These are phyloP conservation scores for Quambalaria eucalypti DNA, from an alignment of 1,284 basidiomycete species.

Conservation along the genomic window DNA sequence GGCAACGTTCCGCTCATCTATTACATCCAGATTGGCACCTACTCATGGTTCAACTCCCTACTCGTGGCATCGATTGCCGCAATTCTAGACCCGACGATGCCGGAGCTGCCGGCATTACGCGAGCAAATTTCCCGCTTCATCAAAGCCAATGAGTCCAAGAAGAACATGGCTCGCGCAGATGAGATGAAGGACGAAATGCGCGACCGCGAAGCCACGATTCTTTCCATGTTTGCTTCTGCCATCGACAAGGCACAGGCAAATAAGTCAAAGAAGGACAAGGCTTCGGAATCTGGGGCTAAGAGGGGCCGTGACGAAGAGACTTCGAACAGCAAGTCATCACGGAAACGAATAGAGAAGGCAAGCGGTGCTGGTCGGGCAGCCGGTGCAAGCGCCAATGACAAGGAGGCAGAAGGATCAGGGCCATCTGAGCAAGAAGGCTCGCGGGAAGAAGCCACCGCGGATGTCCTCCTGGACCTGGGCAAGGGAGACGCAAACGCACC, in stretches of 20 bases:
- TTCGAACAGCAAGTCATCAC: neutral
- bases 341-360: neutral
- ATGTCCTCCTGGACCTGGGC: slow-evolving; percentile 11
- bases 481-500: too few species aligned
- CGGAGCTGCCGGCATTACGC: slow-evolving; percentile 21
- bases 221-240: slow-evolving; percentile 23
- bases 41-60: slow-evolving; percentile 35
- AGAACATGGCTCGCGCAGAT: slow-evolving; percentile 6
- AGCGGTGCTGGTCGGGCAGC: neutral
- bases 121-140: slow-evolving; percentile 21
- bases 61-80: slow-evolving; percentile 31
- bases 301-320: neutral
- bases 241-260: slow-evolving; percentile 25
- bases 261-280: neutral
- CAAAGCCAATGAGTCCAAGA: slow-evolving; percentile 5
- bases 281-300: neutral
- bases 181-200: slow-evolving; percentile 27
- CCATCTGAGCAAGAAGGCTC: neutral
- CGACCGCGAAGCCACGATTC: slow-evolving; percentile 27
- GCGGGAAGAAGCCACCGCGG: neutral
- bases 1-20: slow-evolving; percentile 11
- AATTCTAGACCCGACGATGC: slow-evolving; percentile 23
- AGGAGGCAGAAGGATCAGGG: neutral
- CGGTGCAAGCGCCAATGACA: neutral
- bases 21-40: slow-evolving; percentile 27